Conservation (phyloP, 2,329 filamentous ascomycete species). For the Metarhizium robertsii region DNA sequence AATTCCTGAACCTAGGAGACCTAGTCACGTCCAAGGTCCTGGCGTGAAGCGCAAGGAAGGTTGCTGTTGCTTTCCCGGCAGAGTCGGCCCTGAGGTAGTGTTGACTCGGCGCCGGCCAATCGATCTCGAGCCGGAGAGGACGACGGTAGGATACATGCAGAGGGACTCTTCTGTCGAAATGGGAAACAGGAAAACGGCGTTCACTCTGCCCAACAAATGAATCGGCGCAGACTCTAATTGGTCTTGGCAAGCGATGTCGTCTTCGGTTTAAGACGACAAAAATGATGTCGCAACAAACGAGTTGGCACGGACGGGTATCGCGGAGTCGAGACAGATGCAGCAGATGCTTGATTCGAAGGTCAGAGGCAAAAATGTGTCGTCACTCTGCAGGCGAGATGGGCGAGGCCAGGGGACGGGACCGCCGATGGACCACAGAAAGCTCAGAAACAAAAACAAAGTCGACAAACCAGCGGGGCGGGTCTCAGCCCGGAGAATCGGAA, state of each 20-base stretch:
- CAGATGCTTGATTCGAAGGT: background rate
- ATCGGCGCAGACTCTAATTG: background rate
- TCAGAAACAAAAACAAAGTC: background rate
- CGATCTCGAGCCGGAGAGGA: slow-evolving; percentile 6
- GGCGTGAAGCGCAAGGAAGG: background rate
- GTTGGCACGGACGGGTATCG: background rate
- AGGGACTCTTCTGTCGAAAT: background rate
- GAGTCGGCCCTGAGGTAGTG: background rate
- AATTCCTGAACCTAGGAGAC: background rate
- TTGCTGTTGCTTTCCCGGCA: slow-evolving; percentile 1
- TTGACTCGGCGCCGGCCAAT: slow-evolving; percentile 7
- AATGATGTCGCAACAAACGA: background rate
- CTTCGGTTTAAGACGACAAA: background rate
- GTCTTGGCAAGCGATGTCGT: background rate
- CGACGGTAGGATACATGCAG: slow-evolving; percentile 9
- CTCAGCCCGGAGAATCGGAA: background rate
- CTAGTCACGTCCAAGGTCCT: slow-evolving; percentile 3
- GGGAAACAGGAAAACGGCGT: background rate
- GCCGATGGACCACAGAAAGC: background rate
- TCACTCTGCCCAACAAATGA: background rate
- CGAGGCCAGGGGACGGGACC: background rate
- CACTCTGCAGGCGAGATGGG: background rate
- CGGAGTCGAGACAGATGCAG: background rate
- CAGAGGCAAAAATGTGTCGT: background rate
- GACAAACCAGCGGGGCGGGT: slow-evolving; percentile 1